Evolutionary conservation across 2,329 filamentous ascomycete species (phyloP).

Genomic region (Diaporthe helianthi): DNA sequence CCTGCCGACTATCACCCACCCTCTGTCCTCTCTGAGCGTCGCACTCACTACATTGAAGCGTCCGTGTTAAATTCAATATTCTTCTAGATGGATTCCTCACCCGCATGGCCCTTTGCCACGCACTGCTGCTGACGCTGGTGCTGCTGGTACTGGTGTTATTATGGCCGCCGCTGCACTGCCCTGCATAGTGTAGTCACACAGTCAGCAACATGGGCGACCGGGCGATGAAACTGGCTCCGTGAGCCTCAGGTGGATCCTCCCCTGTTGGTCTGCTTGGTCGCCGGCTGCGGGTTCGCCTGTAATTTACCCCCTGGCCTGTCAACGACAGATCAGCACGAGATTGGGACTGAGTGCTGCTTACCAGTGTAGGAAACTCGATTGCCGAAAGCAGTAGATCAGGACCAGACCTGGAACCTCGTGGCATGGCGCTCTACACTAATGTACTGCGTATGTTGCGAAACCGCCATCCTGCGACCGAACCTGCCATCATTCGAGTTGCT

Average conservation of each 20-base stretch:
- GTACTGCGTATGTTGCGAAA: constrained; percentile 8
- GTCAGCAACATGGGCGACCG: background rate
- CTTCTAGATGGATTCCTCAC: constrained; percentile 13
- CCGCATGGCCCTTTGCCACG: background rate
- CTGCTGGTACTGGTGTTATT: no score
- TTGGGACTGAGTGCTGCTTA: constrained; percentile 20
- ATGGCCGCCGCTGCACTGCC: no score
- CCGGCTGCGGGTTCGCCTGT: background rate
- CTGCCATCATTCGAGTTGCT: background rate
- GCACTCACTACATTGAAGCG: background rate
- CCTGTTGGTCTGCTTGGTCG: background rate
- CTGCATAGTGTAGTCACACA: constrained; percentile 1
- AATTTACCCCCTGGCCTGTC: constrained; percentile 20
- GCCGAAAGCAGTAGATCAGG: constrained; percentile 6
- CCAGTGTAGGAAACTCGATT: constrained; percentile 20
- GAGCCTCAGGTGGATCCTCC: constrained; percentile 1
- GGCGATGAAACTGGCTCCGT: constrained; percentile 21
- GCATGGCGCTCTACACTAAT: background rate
- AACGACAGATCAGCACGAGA: constrained; percentile 17
- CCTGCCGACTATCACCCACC: background rate
- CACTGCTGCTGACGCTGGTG: background rate
- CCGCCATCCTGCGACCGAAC: background rate
- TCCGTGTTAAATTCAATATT: constrained; percentile 8
- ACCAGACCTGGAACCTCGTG: background rate
- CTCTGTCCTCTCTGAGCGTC: background rate